phyloP scores from a whole-genome alignment of 768 basidiomycete genomes.

The Chalciporus chontae region DNA sequence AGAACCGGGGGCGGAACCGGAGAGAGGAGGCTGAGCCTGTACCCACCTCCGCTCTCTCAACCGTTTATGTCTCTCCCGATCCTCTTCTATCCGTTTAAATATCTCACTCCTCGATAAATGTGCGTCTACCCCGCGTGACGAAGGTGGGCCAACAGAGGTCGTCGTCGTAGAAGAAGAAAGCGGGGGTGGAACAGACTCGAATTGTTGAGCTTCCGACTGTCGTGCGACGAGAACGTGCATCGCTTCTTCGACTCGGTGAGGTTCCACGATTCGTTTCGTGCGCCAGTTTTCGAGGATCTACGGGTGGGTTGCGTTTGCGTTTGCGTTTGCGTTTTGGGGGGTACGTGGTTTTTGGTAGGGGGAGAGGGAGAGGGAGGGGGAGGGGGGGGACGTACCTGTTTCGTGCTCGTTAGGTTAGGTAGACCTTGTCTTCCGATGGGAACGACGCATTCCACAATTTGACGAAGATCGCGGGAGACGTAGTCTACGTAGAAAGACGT shows the following conservation, averaged over 20 bases:
- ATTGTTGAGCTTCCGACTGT: constrained; percentile 20
- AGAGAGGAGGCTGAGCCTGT: constrained; percentile 52
- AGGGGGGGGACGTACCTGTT: constrained; percentile 54
- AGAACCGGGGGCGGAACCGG: neutral
- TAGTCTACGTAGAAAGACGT: constrained; percentile 71
- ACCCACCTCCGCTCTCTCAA: constrained; percentile 90
- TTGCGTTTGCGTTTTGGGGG: too few species aligned
- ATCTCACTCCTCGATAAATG: constrained; percentile 63
- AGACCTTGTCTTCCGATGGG: constrained; percentile 85
- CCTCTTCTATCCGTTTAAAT: constrained; percentile 86
- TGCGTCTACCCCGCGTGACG: constrained; percentile 6
- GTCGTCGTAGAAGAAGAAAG: neutral
- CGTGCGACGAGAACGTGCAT: constrained; percentile 54
- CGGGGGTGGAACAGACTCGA: neutral
- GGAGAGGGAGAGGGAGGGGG: neutral
- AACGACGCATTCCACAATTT: constrained; percentile 82
- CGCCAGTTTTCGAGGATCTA: constrained; percentile 93
- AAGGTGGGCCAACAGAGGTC: constrained; percentile 19
- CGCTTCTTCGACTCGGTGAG: constrained; percentile 71
- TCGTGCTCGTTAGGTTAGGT: constrained; percentile 82
- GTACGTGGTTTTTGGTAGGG: neutral
- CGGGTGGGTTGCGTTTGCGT: too few species aligned
- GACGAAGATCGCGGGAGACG: constrained; percentile 70
- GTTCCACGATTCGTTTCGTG: constrained; percentile 78
- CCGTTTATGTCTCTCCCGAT: constrained; percentile 88